A percentile compares a stretch with the other conserved stretches of the same genome.
phyloP scores from a whole-genome alignment of 768 basidiomycete genomes.

The Pisolithus sp. region DNA sequence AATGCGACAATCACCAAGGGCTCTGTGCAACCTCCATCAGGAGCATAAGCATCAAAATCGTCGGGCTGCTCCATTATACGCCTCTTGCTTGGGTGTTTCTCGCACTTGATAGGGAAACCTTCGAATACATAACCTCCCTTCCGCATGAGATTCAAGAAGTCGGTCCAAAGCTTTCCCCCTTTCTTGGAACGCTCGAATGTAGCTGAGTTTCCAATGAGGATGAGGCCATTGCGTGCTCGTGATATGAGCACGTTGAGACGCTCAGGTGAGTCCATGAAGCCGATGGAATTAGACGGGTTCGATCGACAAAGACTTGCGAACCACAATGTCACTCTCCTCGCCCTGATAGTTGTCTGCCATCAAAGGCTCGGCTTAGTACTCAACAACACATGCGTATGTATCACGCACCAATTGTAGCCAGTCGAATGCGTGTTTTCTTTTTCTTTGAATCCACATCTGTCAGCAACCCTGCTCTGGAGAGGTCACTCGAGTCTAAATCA shows the following conservation, averaged over 20 bases:
- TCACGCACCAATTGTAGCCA: conserved; percentile 58
- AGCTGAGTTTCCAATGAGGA: conserved; percentile 57
- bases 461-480: conserved; percentile 52
- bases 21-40: conserved; percentile 57
- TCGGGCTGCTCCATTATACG: conserved; percentile 33
- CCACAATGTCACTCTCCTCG: conserved; percentile 65
- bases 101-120: conserved; percentile 56
- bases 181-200: conserved; percentile 51
- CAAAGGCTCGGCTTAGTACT: not conserved
- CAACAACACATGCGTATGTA: not conserved
- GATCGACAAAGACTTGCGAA: conserved; percentile 57
- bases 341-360: conserved; percentile 67
- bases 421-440: conserved; percentile 41
- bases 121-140: conserved; percentile 42
- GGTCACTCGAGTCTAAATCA: conserved; percentile 55
- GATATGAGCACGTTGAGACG: conserved; percentile 68
- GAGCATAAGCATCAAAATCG: conserved; percentile 47
- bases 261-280: conserved; percentile 67
- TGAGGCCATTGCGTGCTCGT: conserved; percentile 56
- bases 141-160: conserved; percentile 41
- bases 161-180: conserved; percentile 46
- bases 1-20: conserved; percentile 43
- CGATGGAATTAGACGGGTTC: conserved; percentile 49
- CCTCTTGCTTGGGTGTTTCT: conserved; percentile 42
- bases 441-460: conserved; percentile 31